Evolutionary conservation across 2,329 filamentous ascomycete genomes (phyloP).

Genomic region (Xylaria sp.): DNA sequence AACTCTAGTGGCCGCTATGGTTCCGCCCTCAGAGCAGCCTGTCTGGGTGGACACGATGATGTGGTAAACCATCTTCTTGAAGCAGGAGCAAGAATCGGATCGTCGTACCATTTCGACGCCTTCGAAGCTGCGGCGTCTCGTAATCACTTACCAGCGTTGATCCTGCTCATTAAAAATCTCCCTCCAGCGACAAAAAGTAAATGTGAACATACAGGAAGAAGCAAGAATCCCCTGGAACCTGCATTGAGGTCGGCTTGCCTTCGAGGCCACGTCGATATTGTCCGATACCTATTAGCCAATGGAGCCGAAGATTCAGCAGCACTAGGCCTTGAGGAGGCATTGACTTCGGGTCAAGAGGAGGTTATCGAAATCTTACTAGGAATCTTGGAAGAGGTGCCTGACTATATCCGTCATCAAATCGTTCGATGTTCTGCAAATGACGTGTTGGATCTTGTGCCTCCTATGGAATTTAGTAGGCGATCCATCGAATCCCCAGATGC

Average conservation of each 20-base stretch:
- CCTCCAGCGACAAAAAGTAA: not conserved
- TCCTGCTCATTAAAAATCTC: not conserved
- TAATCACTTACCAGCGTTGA: not conserved
- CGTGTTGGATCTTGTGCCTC: not conserved
- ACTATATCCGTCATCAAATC: not conserved
- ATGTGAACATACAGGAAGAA: not conserved
- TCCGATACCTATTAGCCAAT: not conserved
- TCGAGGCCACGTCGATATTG: not conserved
- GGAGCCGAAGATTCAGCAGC: not conserved
- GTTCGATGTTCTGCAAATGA: not conserved
- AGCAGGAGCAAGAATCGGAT: not conserved
- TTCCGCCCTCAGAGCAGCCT: not conserved
- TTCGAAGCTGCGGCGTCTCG: slow-evolving; percentile 3
- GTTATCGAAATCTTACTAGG: not conserved
- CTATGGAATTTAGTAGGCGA: too few species aligned
- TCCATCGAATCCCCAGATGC: too few species aligned
- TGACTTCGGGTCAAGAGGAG: not conserved
- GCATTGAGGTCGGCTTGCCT: not conserved
- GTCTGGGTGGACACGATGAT: not conserved
- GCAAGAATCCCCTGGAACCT: not conserved
- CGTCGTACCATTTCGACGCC: not conserved
- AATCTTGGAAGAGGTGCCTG: not conserved
- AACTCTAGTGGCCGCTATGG: not conserved
- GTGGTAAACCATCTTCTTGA: not conserved
- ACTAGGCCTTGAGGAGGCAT: not conserved